Evolutionary conservation across 1,139 yeast species (phyloP).

Genomic region (Lodderomyces beijingensis): DNA sequence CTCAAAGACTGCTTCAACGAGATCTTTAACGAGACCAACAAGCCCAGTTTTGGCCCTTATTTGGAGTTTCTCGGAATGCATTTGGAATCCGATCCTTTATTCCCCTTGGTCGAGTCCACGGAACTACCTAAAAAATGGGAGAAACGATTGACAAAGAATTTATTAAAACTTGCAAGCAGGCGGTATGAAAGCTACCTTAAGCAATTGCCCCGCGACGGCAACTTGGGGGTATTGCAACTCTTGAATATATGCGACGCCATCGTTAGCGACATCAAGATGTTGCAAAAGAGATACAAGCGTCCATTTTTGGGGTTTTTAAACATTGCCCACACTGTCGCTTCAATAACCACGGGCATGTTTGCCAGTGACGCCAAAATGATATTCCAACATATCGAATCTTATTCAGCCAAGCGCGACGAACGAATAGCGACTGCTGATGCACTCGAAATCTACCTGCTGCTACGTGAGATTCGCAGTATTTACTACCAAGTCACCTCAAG

Average conservation of each 20-base stretch:
- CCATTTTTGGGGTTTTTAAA: conserved; percentile 59
- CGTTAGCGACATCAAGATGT: conserved; percentile 42
- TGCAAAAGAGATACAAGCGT: conserved; percentile 59
- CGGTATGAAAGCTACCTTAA: conserved; percentile 57
- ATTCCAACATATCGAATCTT: conserved; percentile 50
- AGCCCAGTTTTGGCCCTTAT: conserved; percentile 61
- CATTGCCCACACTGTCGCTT: conserved; percentile 53
- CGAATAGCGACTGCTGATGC: conserved; percentile 57
- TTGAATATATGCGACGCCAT: conserved; percentile 56
- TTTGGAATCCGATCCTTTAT: conserved; percentile 47
- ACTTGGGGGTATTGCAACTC: conserved; percentile 55
- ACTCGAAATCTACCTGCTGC: conserved; percentile 52
- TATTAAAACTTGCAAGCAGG: conserved; percentile 51
- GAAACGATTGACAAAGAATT: conserved; percentile 42
- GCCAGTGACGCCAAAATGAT: conserved; percentile 63
- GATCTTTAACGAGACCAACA: conserved; percentile 44
- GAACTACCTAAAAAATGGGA: conserved; percentile 50
- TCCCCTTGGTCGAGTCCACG: conserved; percentile 29
- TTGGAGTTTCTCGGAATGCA: conserved; percentile 48
- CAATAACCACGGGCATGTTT: conserved; percentile 55
- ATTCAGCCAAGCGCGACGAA: conserved; percentile 32
- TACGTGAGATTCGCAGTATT: conserved; percentile 53
- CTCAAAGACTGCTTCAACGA: conserved; percentile 42
- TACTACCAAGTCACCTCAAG: conserved; percentile 44
- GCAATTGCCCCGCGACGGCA: conserved; percentile 56